phyloP scores from a whole-genome alignment of 1,139 yeast genomes.

The Lipomyces yarrowii region DNA sequence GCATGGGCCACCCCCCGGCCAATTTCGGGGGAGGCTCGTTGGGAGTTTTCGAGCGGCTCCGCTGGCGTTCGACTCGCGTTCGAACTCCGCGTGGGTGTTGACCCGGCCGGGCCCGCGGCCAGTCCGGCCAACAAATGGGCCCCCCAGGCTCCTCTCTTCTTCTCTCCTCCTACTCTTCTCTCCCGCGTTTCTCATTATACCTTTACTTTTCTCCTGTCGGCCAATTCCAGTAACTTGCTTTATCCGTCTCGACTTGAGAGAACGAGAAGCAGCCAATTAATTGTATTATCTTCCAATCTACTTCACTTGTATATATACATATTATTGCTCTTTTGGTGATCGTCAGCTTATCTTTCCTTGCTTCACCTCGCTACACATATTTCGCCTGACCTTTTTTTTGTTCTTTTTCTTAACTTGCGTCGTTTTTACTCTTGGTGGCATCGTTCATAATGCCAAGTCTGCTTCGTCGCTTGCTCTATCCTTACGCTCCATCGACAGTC shows the following conservation, averaged over 20 bases:
- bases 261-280: not conserved
- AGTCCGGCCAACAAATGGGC: not conserved
- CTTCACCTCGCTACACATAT: not conserved
- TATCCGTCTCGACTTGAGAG: slow-evolving; percentile 2
- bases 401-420: not conserved
- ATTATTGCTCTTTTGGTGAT: not conserved
- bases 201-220: not conserved
- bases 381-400: not conserved
- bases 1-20: not conserved
- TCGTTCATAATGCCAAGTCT: not conserved
- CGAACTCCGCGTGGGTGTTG: not conserved
- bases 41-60: not conserved
- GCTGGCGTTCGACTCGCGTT: too few species aligned
- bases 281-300: not conserved
- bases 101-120: not conserved
- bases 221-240: not conserved
- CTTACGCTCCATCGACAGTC: not conserved
- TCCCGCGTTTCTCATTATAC: slow-evolving; percentile 1
- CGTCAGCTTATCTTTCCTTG: not conserved
- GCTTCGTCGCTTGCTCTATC: slow-evolving; percentile 2
- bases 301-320: not conserved
- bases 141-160: not conserved
- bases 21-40: not conserved
- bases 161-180: not conserved
- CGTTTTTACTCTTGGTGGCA: not conserved